phyloP scores from a whole-genome alignment of 129 eudicot species.

The Apium graveolens region DNA sequence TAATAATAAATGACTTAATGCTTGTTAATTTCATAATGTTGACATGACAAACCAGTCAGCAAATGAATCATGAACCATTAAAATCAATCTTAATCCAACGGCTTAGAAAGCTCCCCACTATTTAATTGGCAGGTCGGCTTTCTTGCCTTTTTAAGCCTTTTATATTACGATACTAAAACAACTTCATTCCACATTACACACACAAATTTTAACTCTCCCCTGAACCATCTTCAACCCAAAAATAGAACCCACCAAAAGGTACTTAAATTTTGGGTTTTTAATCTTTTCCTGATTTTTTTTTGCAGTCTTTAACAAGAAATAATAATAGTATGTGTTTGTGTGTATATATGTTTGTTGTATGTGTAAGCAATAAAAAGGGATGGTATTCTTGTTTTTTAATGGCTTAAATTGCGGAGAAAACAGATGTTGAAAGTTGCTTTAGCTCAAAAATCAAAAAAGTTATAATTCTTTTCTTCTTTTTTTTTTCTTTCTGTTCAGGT shows the following conservation, averaged over 20 bases:
- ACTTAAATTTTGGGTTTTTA: background rate
- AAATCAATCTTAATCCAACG: conserved; percentile 12
- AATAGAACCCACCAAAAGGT: conserved; percentile 2
- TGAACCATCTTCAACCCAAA: conserved; percentile 3
- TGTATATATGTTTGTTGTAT: background rate
- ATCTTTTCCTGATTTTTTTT: background rate
- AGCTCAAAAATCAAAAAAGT: background rate
- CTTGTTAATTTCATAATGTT: background rate
- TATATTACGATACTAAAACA: background rate
- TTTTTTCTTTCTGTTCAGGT: background rate
- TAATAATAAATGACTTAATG: background rate
- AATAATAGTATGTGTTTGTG: background rate
- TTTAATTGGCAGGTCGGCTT: conserved; percentile 20
- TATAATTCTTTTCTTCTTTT: background rate
- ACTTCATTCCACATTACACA: background rate
- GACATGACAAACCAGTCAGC: conserved; percentile 7
- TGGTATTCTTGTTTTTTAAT: conserved; percentile 11
- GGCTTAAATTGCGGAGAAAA: conserved; percentile 12
- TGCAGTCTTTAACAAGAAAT: background rate
- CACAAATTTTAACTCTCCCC: background rate
- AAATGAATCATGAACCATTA: conserved; percentile 15
- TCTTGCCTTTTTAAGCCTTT: conserved; percentile 1
- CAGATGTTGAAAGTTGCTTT: background rate
- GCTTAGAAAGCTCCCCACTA: background rate
- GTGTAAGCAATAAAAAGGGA: background rate